Percentiles rank a stretch among this genome's conserved stretches.
These are phyloP conservation scores for Carex sylvatica DNA, from an alignment of 202 grass and related monocot species.

Conservation along the genomic window DNA sequence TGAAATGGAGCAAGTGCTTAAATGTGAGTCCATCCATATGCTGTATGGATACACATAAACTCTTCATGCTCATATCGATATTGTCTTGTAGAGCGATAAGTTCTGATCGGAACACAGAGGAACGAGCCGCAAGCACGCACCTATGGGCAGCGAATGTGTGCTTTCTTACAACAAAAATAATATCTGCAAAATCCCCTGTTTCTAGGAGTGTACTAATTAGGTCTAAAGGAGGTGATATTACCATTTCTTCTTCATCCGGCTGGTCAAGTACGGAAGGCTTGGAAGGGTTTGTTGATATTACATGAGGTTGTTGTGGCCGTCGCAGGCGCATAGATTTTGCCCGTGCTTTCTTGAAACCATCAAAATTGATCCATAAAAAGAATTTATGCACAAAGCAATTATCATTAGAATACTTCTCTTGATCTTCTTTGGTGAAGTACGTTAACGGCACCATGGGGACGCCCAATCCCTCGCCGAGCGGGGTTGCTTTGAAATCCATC, in stretches of 20 bases:
- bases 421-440: conserved; percentile 3
- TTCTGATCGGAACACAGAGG: conserved; percentile 13
- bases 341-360: not conserved
- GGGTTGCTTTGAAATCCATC: conserved; percentile 15
- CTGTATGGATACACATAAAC: not conserved
- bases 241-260: not conserved
- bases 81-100: not conserved
- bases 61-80: not conserved
- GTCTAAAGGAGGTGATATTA: conserved; percentile 3
- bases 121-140: conserved; percentile 15
- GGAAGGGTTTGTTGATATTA: not conserved
- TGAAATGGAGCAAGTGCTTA: conserved; percentile 20
- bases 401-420: conserved; percentile 3
- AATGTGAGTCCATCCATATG: conserved; percentile 25
- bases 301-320: not conserved
- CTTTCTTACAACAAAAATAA: not conserved
- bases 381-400: conserved; percentile 14
- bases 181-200: not conserved
- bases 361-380: not conserved
- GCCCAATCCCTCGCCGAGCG: not conserved
- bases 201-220: conserved; percentile 2
- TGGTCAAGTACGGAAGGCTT: not conserved
- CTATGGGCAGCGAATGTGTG: conserved; percentile 12
- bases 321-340: not conserved
- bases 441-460: conserved; percentile 3